phyloP scores from a whole-genome alignment of 805 yeast genomes.

The Diddensiella santjacobensis region DNA sequence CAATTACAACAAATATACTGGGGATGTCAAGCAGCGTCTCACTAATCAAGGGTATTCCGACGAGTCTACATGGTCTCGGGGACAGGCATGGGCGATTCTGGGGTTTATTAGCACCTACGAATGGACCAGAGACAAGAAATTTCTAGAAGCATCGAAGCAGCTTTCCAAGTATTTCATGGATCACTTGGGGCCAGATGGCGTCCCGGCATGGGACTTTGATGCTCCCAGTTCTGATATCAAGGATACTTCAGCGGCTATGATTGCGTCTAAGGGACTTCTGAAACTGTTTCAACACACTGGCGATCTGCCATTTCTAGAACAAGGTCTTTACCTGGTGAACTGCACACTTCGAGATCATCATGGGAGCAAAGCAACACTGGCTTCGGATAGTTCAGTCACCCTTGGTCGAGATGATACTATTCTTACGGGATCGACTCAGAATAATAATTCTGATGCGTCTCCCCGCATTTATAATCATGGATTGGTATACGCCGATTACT shows the following conservation, averaged over 20 bases:
- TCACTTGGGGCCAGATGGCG: slow-evolving; percentile 26
- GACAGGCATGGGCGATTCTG: slow-evolving; percentile 31
- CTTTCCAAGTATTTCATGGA: slow-evolving; percentile 25
- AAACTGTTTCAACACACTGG: slow-evolving; percentile 23
- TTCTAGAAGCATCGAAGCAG: slow-evolving; percentile 27
- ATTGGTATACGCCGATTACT: slow-evolving; percentile 34
- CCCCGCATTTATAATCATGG: slow-evolving; percentile 24
- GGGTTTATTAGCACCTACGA: slow-evolving; percentile 27
- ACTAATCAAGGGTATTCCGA: slow-evolving; percentile 30
- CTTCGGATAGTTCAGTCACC: slow-evolving; percentile 15
- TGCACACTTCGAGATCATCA: slow-evolving; percentile 13
- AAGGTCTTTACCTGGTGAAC: slow-evolving; percentile 21
- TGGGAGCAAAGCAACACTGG: neutral
- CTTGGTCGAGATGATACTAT: slow-evolving; percentile 28
- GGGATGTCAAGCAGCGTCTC: slow-evolving; percentile 23
- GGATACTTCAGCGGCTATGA: slow-evolving; percentile 32
- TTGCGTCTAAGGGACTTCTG: slow-evolving; percentile 27
- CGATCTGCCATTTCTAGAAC: slow-evolving; percentile 12
- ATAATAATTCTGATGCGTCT: slow-evolving; percentile 25
- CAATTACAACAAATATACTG: slow-evolving; percentile 23
- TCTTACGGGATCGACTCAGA: slow-evolving; percentile 26
- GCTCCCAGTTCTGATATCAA: slow-evolving; percentile 27
- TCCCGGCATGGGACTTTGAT: slow-evolving; percentile 30
- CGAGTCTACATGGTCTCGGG: slow-evolving; percentile 29
- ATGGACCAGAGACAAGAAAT: slow-evolving; percentile 26